phyloP scores from a whole-genome alignment of 2,329 filamentous ascomycete genomes.

The Penicillium sp. region DNA sequence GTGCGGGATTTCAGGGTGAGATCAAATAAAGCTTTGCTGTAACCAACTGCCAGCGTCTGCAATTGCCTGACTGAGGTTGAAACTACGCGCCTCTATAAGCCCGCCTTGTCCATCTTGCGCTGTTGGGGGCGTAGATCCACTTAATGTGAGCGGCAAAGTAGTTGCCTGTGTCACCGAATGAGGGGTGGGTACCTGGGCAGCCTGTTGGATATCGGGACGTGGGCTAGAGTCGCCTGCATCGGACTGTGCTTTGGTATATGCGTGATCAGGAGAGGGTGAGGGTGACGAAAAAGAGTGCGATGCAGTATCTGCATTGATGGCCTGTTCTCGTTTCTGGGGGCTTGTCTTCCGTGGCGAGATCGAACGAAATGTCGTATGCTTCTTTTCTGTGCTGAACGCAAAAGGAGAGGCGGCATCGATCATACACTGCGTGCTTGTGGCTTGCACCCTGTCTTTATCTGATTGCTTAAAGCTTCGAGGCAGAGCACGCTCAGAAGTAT shows the following conservation, averaged over 20 bases:
- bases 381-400: constrained; percentile 34
- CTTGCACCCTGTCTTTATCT: constrained; percentile 20
- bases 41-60: constrained; percentile 47
- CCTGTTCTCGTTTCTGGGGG: not conserved
- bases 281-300: not conserved
- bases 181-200: constrained; percentile 2
- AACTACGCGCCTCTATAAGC: constrained; percentile 33
- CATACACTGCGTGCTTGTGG: constrained; percentile 42
- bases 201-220: not conserved
- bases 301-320: not conserved
- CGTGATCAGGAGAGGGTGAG: constrained; percentile 3
- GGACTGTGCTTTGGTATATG: constrained; percentile 8
- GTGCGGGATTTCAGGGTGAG: constrained; percentile 32
- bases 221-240: constrained; percentile 2
- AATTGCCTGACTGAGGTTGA: constrained; percentile 46
- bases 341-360: constrained; percentile 5
- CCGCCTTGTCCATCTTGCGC: constrained; percentile 38
- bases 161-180: constrained; percentile 12
- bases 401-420: constrained; percentile 43
- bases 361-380: constrained; percentile 11
- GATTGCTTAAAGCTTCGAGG: constrained; percentile 5
- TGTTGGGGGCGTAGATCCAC: constrained; percentile 33
- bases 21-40: constrained; percentile 45
- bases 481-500: constrained; percentile 9
- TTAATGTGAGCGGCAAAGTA: constrained; percentile 32